Conservation (phyloP, 768 basidiomycete genomes). For the Collybia nuda region DNA sequence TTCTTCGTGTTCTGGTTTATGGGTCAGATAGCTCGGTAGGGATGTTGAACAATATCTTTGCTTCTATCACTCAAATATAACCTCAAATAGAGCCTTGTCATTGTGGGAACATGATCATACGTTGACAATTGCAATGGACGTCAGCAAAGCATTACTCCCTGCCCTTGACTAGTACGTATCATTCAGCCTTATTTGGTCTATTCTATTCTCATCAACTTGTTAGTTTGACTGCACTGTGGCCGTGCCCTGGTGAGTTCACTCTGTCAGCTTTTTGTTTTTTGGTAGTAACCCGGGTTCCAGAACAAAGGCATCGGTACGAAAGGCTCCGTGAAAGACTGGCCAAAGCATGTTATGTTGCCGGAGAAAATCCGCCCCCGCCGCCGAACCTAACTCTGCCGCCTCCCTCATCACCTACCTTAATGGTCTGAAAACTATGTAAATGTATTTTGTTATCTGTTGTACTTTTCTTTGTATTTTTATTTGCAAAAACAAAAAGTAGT, state of each 20-base stretch:
- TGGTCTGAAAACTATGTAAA: conserved; percentile 21
- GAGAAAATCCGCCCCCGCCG: conserved; percentile 42
- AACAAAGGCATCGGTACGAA: conserved; percentile 50
- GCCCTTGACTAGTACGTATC: conserved; percentile 54
- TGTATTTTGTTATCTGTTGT: conserved; percentile 8
- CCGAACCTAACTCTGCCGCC: conserved; percentile 33
- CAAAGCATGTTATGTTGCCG: conserved; percentile 46
- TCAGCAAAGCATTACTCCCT: conserved; percentile 58
- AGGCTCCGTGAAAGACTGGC: conserved; percentile 44
- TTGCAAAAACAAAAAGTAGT: conserved; percentile 1
- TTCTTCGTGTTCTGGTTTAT: conserved; percentile 78
- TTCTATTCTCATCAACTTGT: conserved; percentile 7
- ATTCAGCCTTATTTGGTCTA: conserved; percentile 6
- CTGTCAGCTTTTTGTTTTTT: not conserved
- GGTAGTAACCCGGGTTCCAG: conserved; percentile 27
- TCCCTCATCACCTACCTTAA: conserved; percentile 20
- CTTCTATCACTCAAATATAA: conserved; percentile 7
- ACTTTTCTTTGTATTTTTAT: conserved; percentile 10
- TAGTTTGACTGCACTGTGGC: conserved; percentile 60
- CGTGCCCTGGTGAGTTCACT: conserved; percentile 51
- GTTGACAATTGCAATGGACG: conserved; percentile 58
- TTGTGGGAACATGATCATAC: conserved; percentile 64
- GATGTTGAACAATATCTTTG: conserved; percentile 7
- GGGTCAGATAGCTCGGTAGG: conserved; percentile 63
- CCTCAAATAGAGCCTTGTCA: conserved; percentile 42